Base-by-base conservation (phyloP, 192 early-diverging fungal species). In the Backusella circina region DNA sequence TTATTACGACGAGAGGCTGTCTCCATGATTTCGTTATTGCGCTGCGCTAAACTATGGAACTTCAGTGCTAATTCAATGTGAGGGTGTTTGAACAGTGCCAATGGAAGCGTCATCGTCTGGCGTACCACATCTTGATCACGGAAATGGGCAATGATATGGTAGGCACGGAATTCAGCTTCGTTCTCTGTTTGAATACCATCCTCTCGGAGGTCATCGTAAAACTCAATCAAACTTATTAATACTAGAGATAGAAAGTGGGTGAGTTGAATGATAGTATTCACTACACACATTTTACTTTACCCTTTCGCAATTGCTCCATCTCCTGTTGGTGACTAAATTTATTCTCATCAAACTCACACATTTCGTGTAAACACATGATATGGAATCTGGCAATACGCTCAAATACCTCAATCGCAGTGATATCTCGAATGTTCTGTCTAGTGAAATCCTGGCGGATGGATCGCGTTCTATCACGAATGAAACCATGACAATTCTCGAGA, bases 151-250 rank as follows among this genome's bases (percentile, higher is more conserved):
- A 95, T 84, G 13, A 98, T 86, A 72, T 94, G 91, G 84, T 98
- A 98, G 0, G 94, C 96, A 39, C 91, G 88, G 75, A 98, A 97
- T 80, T 98, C 95, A 1, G 95, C 86, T 82, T 98, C 95, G 54
- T 97, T 97, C 0, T 89, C 84, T 30, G 87, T 90, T 1, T 67
- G 57, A 3, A 86, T 77, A 18, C 86, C 86, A 2, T 85, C 83
- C 12, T 82, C 77, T 12, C 85, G 75, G 66, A 91, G 83, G 75
- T 98, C 96, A 33, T 91, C 87, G 77, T 98, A 98, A 51, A 93
- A 94, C 84, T 97, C 94, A 35, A 88, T 89, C 72, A 98, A 83
- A 77, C 90, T 94, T 71, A 93, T 88, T 35, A 98, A 85, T 30
- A 93, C 94, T 72, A 75, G 13, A 31, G 70, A 65, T 16, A 65